Evolutionary conservation across 2,329 filamentous ascomycete species (phyloP), one percentile per base, ranked within the genome.

Genomic region (Hymenoscyphus fructigenus): DNA sequence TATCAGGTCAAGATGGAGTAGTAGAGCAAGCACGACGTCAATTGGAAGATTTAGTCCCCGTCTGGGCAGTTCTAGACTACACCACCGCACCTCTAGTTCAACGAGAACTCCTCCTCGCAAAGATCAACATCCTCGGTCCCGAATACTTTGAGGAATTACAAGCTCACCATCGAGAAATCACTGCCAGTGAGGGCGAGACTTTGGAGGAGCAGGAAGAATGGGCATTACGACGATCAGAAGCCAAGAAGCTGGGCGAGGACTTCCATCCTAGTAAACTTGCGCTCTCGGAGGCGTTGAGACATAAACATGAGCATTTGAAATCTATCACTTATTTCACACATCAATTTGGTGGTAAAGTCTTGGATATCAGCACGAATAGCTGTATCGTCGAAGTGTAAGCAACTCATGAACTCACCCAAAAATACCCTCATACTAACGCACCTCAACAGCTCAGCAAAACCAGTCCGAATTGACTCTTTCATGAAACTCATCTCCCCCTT

Each of bases 111-210:
- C 85, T 99, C 9, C 87, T 99, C 44, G 94, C 95, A 74, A 99
- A 99, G 84, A 87, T 99, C 80, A 96, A 94, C 78, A 97, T 96
- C 67, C 85, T 99, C 44, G 95, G 95, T 0, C 95, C 95, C 5
- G 95, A 99, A 82, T 97, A 97, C 81, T 99, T 97, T 73, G 94
- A 98, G 81, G 95, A 99, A 81, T 85, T 99, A 64, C 88, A 97
- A 70, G 90, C 92, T 63, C 95, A 99, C 79, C 95, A 99, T 80
- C 89, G 93, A 65, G 95, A 98, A 81, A 96, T 98, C 78, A 88
- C 86, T 12, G 82, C 83, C 26, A 67, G 71, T 65, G 74, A 78
- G 69, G 64, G 69, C 41, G 69, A 72, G 15, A 63, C 69, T 61
- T 61, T 73, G 63, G 72, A 77, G 70, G 68, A 66, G 15, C 79